Percentiles rank a stretch among this genome's conserved stretches.
Evolutionary conservation across 768 basidiomycete genomes (phyloP).

Genomic region (Lactarius indigo): DNA sequence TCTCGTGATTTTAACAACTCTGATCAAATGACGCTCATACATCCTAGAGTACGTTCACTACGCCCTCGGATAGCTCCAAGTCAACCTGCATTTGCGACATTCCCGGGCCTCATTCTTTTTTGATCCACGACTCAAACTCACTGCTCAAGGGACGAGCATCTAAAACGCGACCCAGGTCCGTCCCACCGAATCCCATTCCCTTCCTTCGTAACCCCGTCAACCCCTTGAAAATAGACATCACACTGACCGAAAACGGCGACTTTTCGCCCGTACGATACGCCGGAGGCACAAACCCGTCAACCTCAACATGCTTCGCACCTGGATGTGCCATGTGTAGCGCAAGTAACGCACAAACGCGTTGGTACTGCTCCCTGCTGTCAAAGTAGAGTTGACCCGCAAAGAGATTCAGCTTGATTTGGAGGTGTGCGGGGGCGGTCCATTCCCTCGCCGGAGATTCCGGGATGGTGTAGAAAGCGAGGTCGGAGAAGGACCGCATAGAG

Average conservation of each 20-base stretch:
- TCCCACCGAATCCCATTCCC: not conserved
- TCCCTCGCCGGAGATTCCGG: not conserved
- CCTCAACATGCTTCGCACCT: not conserved
- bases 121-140: not conserved
- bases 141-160: not conserved
- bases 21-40: no score
- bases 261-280: not conserved
- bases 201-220: not conserved
- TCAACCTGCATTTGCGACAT: no score
- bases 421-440: not conserved
- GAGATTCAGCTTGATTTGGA: not conserved
- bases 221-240: not conserved
- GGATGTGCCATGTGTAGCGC: not conserved
- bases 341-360: not conserved
- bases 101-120: not conserved
- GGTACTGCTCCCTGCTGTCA: not conserved
- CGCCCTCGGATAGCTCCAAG: no score
- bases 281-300: not conserved
- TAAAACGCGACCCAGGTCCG: not conserved
- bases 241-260: not conserved
- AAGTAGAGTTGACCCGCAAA: not conserved
- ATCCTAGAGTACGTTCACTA: no score
- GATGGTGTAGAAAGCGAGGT: slow-evolving; percentile 13
- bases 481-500: slow-evolving; percentile 14
- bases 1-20: no score